Evolutionary conservation across 371 early-diverging fungal genomes (phyloP), one percentile per base, ranked within the genome.

Genomic region (Coemansia sp.): DNA sequence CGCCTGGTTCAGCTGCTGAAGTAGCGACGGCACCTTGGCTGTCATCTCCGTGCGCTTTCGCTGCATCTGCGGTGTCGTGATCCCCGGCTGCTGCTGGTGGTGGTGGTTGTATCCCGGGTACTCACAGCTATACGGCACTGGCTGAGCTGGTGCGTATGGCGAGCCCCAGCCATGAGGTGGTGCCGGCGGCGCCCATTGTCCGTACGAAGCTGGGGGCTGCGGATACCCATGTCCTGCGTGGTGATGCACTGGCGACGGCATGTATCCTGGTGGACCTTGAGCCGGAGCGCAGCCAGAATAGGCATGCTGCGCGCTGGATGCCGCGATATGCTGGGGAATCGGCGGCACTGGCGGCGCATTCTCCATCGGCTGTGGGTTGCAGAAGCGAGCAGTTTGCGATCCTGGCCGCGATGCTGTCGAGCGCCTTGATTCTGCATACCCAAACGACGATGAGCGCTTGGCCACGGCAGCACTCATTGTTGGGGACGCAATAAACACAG

Each of bases 1-100:
- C 2, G 75, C 75, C 12, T 52, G 53, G 36, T 66, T 58, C 20
- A 74, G 72, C 31, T 66, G 75, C 60, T 74, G 75, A 20, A 74
- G 66, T 26, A 74, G 57, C 14, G 75, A 74, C 2, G 75, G 74
- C 5, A 47, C 41, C 3, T 61, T 40, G 16, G 72, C 59, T 1
- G 65, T 31, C 74, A 69, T 74, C 52, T 65, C 74, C 0, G 61
- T 59, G 36, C 74, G 66, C 49, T 51, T 69, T 8, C 47, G 41
- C 11, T 57, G 38, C 30, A 62, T 26, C 16, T 26, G 57, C 33
- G 65, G 70, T 52, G 61, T 41, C 12, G 65, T 62, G 1, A 16
- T 33, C 14, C 5, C 16, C 8, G 52, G 20, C 10, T 39, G 48
- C 20, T 42, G 11, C 42, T 42, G 9, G 31, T 40, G 43, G 43